Base-by-base conservation (phyloP, 2,329 filamentous ascomycete genomes). In the Daldinia sp. region DNA sequence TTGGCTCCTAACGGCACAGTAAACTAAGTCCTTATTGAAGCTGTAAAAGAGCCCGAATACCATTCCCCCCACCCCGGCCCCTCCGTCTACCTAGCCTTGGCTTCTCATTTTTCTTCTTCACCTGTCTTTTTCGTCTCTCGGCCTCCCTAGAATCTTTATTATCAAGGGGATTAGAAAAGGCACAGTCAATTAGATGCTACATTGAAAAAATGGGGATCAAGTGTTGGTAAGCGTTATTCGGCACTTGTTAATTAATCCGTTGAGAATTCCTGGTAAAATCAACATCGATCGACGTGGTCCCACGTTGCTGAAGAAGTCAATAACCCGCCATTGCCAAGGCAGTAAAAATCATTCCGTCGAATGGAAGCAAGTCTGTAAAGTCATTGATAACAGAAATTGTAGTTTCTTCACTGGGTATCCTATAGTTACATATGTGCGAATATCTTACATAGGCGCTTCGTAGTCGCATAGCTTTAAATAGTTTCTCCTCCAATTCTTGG, bases 391-490 rank as follows among this genome's bases (percentile, higher is more conserved):
- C 28, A 48, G 6, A 26, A n/a, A 48, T 4, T 48, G 44, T 28
- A 28, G 20, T 28, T 12, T 48, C 5, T 28, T 13, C 23, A 7
- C 44, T 26, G 44, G 44, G 44, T 48, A 48, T 48, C 44, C 44
- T 48, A 48, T 48, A 48, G 26, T 48, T 48, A 48, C 44, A 48
- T 15, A 20, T 28, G 23, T 48, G 44, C 44, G 9, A 48, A 48
- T 48, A 48, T 48, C 15, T 48, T 48, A 48, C 44, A 48, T 48
- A 26, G 23, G 44, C 7, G 44, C 10, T 48, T 15, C 26, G 20
- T 10, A 48, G 23, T 48, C 12, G 26, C 23, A 48, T 28, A 48
- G 23, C 26, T 28, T 6, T n/a, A 10, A 50, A 50, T 30, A 50
- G 6, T 23, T 28, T 50, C 46, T 6, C 46, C 44, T 26, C 46